Conservation (phyloP, 345 rosid genomes). For the Xanthoceras sorbifolium region DNA sequence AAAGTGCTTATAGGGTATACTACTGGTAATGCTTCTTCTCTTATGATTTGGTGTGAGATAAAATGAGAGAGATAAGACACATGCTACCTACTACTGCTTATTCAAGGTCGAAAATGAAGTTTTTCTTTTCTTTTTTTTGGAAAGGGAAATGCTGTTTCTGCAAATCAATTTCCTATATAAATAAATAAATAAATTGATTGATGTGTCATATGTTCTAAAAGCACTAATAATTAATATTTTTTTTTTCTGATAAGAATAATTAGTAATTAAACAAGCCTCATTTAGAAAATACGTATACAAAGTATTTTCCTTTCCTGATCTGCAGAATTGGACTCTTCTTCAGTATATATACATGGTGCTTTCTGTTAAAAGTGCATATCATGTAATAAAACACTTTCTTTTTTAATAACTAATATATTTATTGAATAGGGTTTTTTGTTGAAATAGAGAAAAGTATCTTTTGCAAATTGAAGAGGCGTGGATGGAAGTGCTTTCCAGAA, state of each 20-base stretch:
- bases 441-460: background rate
- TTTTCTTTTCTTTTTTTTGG: too few relatives aligned
- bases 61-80: background rate
- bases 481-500: background rate
- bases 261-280: background rate
- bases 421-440: background rate
- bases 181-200: too few relatives aligned
- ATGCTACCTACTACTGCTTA: background rate
- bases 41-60: background rate
- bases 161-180: background rate
- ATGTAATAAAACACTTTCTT: background rate
- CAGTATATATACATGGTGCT: background rate
- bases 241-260: too few relatives aligned
- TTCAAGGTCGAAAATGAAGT: background rate
- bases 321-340: background rate
- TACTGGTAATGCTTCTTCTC: background rate
- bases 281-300: background rate
- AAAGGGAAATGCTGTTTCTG: background rate
- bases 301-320: background rate
- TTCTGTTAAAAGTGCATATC: background rate
- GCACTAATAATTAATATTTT: too few relatives aligned
- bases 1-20: background rate
- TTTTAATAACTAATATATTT: too few relatives aligned
- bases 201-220: too few relatives aligned
- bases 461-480: background rate